Evolutionary conservation across 1,284 basidiomycete species (phyloP).

Genomic region (Leccinum pachyderme): DNA sequence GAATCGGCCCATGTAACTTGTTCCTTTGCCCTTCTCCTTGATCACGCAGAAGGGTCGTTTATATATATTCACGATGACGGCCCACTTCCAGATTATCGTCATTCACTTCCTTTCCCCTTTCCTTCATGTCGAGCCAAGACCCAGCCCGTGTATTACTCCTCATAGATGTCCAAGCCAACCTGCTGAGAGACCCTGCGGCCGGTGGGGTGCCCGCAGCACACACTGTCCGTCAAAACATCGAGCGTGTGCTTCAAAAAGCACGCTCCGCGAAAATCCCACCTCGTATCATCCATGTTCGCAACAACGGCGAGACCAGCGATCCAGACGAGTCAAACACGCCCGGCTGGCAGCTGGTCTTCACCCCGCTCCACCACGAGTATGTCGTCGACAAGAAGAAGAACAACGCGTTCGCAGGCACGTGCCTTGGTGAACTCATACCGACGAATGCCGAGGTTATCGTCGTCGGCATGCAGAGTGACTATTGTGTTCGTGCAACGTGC

Average conservation of each 20-base stretch:
- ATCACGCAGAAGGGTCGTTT: conserved; percentile 5
- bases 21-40: background rate
- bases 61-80: conserved; percentile 11
- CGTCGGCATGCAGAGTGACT: conserved; percentile 66
- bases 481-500: conserved; percentile 63
- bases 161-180: conserved; percentile 54
- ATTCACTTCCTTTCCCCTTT: background rate
- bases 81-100: background rate
- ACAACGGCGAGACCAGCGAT: conserved; percentile 58
- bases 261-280: conserved; percentile 48
- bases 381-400: conserved; percentile 67
- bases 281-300: conserved; percentile 64
- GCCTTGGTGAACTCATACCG: conserved; percentile 47
- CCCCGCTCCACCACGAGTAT: conserved; percentile 46
- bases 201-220: conserved; percentile 54
- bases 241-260: conserved; percentile 47
- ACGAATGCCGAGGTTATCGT: conserved; percentile 58
- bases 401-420: conserved; percentile 64
- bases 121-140: conserved; percentile 12
- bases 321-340: conserved; percentile 50
- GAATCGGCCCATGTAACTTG: background rate
- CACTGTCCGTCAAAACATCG: conserved; percentile 47
- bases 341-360: conserved; percentile 59
- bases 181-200: conserved; percentile 45
- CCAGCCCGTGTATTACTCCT: conserved; percentile 52